Conservation (phyloP, 352 stramenopile species). For the Phytopythium vexans region DNA sequence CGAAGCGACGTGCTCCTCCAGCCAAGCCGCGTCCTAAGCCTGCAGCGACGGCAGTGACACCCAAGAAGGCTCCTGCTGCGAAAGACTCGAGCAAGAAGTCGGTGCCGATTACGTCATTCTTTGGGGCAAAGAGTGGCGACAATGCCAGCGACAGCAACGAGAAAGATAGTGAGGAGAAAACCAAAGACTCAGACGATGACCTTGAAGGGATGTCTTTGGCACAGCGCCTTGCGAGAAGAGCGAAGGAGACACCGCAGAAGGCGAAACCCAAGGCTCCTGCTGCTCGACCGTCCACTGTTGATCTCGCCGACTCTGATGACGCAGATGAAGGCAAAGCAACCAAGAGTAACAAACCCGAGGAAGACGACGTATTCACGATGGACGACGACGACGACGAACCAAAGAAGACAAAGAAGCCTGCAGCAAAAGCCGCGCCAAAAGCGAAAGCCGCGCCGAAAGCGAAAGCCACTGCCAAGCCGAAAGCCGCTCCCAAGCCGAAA, state of each 20-base stretch:
- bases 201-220: conserved; percentile 72
- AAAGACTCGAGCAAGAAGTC: conserved; percentile 26
- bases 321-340: conserved; percentile 7
- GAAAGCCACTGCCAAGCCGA: conserved; percentile 20
- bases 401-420: conserved; percentile 24
- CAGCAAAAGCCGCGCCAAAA: conserved; percentile 27
- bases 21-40: conserved; percentile 35
- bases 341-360: neutral
- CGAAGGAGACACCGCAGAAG: conserved; percentile 39
- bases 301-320: conserved; percentile 51
- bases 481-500: conserved; percentile 9
- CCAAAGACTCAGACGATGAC: conserved; percentile 53
- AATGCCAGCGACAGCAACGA: conserved; percentile 14
- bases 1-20: conserved; percentile 30
- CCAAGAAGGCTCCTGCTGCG: conserved; percentile 26
- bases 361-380: conserved; percentile 11
- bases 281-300: conserved; percentile 19
- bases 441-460: conserved; percentile 21
- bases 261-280: conserved; percentile 19
- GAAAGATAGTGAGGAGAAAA: conserved; percentile 13
- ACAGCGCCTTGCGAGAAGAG: conserved; percentile 56
- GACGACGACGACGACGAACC: conserved; percentile 16
- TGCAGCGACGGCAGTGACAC: conserved; percentile 5
- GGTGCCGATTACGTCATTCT: conserved; percentile 49
- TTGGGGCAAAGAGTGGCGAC: conserved; percentile 21